phyloP scores from a whole-genome alignment of 345 rosid genomes.

The Heritiera fomes region DNA sequence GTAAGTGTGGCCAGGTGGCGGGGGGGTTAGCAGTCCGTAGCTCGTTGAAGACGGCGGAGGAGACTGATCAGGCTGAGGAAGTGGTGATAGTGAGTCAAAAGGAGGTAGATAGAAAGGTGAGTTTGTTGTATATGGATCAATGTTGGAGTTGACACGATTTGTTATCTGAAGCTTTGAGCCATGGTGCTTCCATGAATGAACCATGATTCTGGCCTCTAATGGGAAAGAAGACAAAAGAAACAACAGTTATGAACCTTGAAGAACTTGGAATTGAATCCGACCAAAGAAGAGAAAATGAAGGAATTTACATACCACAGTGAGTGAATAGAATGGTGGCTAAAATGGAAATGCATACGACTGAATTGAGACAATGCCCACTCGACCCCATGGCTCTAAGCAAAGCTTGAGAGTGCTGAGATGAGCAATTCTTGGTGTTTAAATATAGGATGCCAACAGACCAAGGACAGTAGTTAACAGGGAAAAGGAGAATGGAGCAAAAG shows the following conservation, averaged over 20 bases:
- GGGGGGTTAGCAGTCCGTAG: neutral
- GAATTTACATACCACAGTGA: constrained; percentile 26
- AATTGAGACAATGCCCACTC: neutral
- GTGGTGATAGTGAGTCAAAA: constrained; percentile 29
- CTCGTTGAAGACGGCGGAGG: constrained; percentile 25
- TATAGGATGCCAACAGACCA: neutral
- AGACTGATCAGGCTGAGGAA: constrained; percentile 11
- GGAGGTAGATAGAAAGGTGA: constrained; percentile 32
- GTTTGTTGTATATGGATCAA: constrained; percentile 1
- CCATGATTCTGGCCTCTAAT: constrained; percentile 32
- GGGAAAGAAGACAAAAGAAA: neutral
- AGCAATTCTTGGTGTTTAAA: neutral
- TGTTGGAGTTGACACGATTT: neutral
- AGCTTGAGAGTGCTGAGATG: neutral
- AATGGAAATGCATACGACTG: constrained; percentile 11
- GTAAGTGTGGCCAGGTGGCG: neutral
- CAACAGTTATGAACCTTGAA: neutral
- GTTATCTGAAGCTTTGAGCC: neutral
- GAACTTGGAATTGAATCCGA: neutral
- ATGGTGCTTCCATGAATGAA: neutral
- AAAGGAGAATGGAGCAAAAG: neutral
- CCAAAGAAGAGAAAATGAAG: neutral
- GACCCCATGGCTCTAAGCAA: constrained; percentile 22
- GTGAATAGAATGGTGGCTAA: constrained; percentile 24
- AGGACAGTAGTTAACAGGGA: neutral